Evolutionary conservation across 2,329 filamentous ascomycete species (phyloP), one percentile per base, ranked within the genome.

Genomic region (Rhinocladiella similis): DNA sequence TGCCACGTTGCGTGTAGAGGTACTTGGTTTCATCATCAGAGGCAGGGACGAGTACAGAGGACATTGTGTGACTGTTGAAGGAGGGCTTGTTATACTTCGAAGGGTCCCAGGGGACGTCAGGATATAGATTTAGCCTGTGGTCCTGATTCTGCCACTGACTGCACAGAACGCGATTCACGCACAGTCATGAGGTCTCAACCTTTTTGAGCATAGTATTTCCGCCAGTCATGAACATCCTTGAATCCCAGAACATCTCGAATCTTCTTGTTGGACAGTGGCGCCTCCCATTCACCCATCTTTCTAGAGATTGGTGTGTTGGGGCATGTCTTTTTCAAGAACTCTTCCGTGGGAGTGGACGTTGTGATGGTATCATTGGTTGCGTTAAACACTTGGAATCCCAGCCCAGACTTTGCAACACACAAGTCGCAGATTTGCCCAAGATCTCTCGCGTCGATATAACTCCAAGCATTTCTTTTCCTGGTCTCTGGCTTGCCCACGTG

Each of bases 351-450:
- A 19, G 74, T 68, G 7, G 72, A 76, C 3, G 79, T 79, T 0
- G 83, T 86, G 47, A 85, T 85, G 2, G 76, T 81, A 63, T 84
- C 78, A 64, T 87, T 87, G 0, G 82, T 84, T 1, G 83, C 83
- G 65, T 87, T 87, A 69, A 86, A 87, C 0, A 86, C 71, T 65
- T 86, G 82, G 62, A 84, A 87, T 0, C 83, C 83, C 9, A 87
- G 64, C 0, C 80, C 82, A 64, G 77, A 75, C 61, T 78, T 81
- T 57, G 76, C 62, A 3, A 86, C 74, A 16, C 74, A 77, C 7
- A 81, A 64, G 60, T 85, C 73, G 65, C 81, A 85, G 54, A 87
- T 86, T 68, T 83, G 80, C 0, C 83, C 84, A 2, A 87, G 67
- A 63, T 87, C 84, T 3, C 83, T 69, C 0, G 82, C 81, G 66